Percentiles rank a stretch among this genome's conserved stretches.
Evolutionary conservation across 73 alveolate genomes (phyloP).

Genomic region (Halteria grandinella): DNA sequence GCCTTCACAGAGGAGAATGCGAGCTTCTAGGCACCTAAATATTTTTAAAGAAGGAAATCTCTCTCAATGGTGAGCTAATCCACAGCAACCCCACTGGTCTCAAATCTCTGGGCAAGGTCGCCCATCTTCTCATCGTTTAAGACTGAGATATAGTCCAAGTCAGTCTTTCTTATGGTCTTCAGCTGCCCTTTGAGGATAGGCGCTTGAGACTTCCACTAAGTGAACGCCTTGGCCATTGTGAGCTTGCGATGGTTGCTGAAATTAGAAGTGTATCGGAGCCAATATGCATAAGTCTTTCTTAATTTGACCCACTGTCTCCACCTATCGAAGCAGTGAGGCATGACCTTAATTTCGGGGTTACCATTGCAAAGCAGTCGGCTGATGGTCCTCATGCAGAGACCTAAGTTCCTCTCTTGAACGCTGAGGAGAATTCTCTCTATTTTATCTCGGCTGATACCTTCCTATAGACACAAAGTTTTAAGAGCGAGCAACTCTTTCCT

Average conservation of each 20-base stretch:
- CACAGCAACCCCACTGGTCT: not conserved
- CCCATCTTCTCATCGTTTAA: not conserved
- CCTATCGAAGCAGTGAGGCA: slow-evolving; percentile 40
- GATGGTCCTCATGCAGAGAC: slow-evolving; percentile 4
- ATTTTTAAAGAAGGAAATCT: slow-evolving; percentile 20
- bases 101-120: not conserved
- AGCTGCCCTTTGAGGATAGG: no score
- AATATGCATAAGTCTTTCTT: slow-evolving; percentile 19
- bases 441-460: slow-evolving; percentile 11
- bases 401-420: not conserved
- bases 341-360: slow-evolving; percentile 4
- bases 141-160: not conserved
- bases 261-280: slow-evolving; percentile 10
- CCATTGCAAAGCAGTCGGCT: slow-evolving; percentile 15
- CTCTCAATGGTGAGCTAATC: slow-evolving; percentile 29
- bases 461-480: not conserved
- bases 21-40: slow-evolving; percentile 21
- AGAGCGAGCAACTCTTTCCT: slow-evolving; percentile 1
- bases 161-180: not conserved
- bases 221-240: no score
- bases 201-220: no score
- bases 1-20: slow-evolving; percentile 35
- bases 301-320: slow-evolving; percentile 36
- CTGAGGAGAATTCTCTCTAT: slow-evolving; percentile 3
- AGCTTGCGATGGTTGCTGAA: no score